Percentiles rank a stretch among this genome's conserved stretches.
Evolutionary conservation across 768 basidiomycete species (phyloP).

Genomic region (Termitomyces sp.): DNA sequence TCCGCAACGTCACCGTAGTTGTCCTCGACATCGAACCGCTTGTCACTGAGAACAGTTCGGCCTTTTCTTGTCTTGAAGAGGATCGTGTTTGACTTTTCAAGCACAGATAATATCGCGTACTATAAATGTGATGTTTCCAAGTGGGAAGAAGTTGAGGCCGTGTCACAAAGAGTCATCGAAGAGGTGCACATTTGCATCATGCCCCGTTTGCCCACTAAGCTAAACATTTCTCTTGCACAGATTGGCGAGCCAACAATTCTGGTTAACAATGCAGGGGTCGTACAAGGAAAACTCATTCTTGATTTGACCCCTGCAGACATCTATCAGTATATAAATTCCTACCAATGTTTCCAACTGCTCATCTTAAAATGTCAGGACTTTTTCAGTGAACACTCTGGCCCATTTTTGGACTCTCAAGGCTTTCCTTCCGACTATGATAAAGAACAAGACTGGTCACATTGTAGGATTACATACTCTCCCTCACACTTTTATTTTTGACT

Average conservation of each 20-base stretch:
- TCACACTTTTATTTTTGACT: conserved; percentile 6
- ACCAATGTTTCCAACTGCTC: not conserved
- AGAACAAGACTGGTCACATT: conserved; percentile 75
- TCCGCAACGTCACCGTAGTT: conserved; percentile 75
- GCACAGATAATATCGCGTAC: conserved; percentile 68
- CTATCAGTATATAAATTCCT: conserved; percentile 48
- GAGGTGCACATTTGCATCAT: conserved; percentile 50
- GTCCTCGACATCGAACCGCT: conserved; percentile 83
- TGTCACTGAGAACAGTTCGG: conserved; percentile 68
- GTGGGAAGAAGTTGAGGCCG: conserved; percentile 75
- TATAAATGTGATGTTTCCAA: conserved; percentile 93
- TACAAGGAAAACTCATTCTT: conserved; percentile 81
- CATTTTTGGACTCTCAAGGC: conserved; percentile 93
- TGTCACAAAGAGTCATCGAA: conserved; percentile 66
- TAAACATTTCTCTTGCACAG: conserved; percentile 28
- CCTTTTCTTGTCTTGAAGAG: not conserved
- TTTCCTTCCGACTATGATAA: conserved; percentile 87
- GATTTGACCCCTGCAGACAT: conserved; percentile 78
- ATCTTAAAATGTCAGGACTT: conserved; percentile 54
- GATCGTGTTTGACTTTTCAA: not conserved
- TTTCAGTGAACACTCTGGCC: conserved; percentile 80
- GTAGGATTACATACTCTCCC: conserved; percentile 34
- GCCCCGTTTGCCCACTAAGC: not conserved
- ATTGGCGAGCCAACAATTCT: conserved; percentile 86
- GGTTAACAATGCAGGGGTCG: conserved; percentile 93